Evolutionary conservation across 495 filamentous ascomycete species (phyloP).

Genomic region (Aspergillus funiculosus): DNA sequence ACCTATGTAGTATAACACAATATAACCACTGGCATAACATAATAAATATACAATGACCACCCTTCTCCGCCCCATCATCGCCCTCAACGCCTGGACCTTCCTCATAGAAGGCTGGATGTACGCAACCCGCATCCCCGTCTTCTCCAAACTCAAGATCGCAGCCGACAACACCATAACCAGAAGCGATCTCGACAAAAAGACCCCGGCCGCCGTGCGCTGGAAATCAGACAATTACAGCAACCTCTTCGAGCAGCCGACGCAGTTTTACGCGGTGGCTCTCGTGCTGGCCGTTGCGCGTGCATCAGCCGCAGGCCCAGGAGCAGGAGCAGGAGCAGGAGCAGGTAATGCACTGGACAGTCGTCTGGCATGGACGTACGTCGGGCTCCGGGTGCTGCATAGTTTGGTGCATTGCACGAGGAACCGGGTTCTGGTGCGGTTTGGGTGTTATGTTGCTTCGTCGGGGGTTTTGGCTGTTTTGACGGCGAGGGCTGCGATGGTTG

Average conservation of each 20-base stretch:
- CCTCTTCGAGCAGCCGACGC: slow-evolving; percentile 27
- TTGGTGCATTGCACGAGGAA: slow-evolving; percentile 20
- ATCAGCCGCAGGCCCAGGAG: too few relatives aligned
- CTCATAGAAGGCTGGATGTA: slow-evolving; percentile 27
- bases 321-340: background rate
- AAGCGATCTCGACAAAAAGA: slow-evolving; percentile 17
- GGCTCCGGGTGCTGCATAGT: slow-evolving; percentile 20
- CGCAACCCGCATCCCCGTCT: slow-evolving; percentile 15
- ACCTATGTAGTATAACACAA: background rate
- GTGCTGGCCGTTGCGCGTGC: slow-evolving; percentile 17
- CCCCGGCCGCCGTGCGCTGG: slow-evolving; percentile 23
- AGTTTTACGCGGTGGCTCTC: slow-evolving; percentile 26
- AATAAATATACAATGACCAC: too few relatives aligned
- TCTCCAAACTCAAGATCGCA: slow-evolving; percentile 4
- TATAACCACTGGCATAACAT: too few relatives aligned
- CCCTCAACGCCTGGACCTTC: slow-evolving; percentile 25
- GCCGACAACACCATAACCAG: slow-evolving; percentile 7
- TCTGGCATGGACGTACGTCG: slow-evolving; percentile 24
- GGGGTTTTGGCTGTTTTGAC: slow-evolving; percentile 18
- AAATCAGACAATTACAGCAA: slow-evolving; percentile 27
- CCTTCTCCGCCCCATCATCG: slow-evolving; percentile 28
- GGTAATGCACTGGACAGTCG: slow-evolving; percentile 8
- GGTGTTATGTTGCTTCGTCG: slow-evolving; percentile 14
- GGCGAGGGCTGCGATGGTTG: slow-evolving; percentile 13
- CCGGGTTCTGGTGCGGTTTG: slow-evolving; percentile 13